Percentiles rank a stretch among this genome's conserved stretches.
These are phyloP conservation scores for Phytophthora litchii DNA, from an alignment of 352 stramenopile species.

Conservation along the genomic window DNA sequence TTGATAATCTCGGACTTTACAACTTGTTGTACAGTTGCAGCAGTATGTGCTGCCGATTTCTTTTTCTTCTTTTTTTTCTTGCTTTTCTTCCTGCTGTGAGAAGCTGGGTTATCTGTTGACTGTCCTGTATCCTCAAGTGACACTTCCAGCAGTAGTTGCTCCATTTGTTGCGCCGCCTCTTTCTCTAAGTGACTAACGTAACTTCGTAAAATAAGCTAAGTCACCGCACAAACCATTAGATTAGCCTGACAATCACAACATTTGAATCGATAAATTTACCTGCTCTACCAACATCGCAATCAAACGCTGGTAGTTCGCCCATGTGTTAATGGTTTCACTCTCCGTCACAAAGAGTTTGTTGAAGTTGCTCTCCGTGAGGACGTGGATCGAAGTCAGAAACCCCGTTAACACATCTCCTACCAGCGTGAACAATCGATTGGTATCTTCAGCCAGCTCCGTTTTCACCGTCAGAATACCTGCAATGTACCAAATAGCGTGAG, in stretches of 20 bases:
- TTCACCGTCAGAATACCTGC: constrained; percentile 86
- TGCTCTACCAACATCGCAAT: constrained; percentile 89
- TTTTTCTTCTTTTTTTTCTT: constrained; percentile 58
- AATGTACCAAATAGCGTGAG: constrained; percentile 6
- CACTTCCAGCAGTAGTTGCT: constrained; percentile 66
- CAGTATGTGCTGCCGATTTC: constrained; percentile 14
- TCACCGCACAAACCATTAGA: not conserved
- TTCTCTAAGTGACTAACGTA: constrained; percentile 75
- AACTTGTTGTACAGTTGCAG: not conserved
- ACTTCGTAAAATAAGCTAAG: constrained; percentile 77
- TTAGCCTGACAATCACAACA: constrained; percentile 1
- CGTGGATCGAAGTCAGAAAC: constrained; percentile 67
- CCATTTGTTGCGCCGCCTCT: constrained; percentile 77
- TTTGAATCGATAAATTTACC: constrained; percentile 25
- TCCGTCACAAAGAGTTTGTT: constrained; percentile 74
- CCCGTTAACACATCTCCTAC: constrained; percentile 65
- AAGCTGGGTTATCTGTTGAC: not conserved
- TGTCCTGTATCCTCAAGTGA: constrained; percentile 39
- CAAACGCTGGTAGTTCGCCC: constrained; percentile 80
- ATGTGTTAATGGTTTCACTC: constrained; percentile 81
- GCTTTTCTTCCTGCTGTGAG: constrained; percentile 44
- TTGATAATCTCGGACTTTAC: not conserved
- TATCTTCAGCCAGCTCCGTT: constrained; percentile 78
- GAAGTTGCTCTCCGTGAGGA: constrained; percentile 72
- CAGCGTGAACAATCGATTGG: constrained; percentile 65